Conservation (phyloP, 345 rosid species). For the Salix purpurea region DNA sequence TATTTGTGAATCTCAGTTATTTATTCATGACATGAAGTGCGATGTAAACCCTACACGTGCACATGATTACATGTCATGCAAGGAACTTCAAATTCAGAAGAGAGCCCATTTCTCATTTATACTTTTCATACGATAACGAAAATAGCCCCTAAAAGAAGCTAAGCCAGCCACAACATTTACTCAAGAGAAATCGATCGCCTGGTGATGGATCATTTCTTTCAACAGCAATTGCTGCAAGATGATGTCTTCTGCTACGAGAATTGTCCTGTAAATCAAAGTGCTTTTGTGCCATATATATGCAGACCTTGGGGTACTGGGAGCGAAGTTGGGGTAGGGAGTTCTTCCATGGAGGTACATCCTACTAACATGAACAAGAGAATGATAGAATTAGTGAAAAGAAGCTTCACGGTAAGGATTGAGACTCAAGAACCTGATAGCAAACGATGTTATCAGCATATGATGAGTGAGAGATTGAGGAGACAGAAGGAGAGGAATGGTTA, state of each 20-base stretch:
- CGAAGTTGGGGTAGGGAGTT: not conserved
- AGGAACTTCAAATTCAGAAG: not conserved
- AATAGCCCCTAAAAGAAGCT: not conserved
- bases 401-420: slow-evolving; percentile 16
- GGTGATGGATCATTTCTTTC: slow-evolving; percentile 30
- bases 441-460: slow-evolving; percentile 43
- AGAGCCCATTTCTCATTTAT: not conserved
- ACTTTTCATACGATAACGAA: not conserved
- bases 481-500: slow-evolving; percentile 54
- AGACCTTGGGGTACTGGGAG: slow-evolving; percentile 2
- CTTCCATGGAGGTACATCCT: not conserved
- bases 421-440: slow-evolving; percentile 27
- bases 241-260: slow-evolving; percentile 28
- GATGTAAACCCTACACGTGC: too few species aligned
- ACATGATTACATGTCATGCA: too few species aligned
- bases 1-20: too few species aligned
- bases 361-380: slow-evolving; percentile 50
- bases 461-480: slow-evolving; percentile 72
- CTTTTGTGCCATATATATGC: slow-evolving; percentile 38
- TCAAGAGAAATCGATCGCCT: not conserved
- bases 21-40: too few species aligned
- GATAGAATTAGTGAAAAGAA: slow-evolving; percentile 41
- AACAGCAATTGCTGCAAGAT: slow-evolving; percentile 12
- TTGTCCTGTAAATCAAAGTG: slow-evolving; percentile 25
- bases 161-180: not conserved